Base-by-base conservation (phyloP, 2,329 filamentous ascomycete species). In the Trichoderma hamatum region DNA sequence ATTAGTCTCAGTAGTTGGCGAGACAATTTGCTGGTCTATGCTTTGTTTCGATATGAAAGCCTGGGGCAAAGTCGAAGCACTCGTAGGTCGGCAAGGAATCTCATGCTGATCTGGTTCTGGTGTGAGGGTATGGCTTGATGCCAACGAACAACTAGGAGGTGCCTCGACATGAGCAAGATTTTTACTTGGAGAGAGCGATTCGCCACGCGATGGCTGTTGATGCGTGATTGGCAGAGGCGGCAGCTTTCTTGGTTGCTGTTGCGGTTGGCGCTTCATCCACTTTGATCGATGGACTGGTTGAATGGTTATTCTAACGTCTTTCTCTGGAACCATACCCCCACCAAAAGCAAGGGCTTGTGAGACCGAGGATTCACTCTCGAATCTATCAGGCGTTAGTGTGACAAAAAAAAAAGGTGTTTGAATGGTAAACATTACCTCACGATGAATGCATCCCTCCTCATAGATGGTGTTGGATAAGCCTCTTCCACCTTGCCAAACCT, bases 401-500 rank as follows among this genome's bases (percentile, higher is more conserved):
- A 49, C n/a, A 5, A 13, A 49, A 21, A 5, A 13, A 55, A 43
- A 3, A 14, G 43, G 32, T 13, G 3, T 2, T 24, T n/a, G 11
- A 11, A 51, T 26, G n/a, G 13, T 13, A 3, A 60, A 26, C 3
- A 73, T 69, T 73, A 79, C 78, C 77, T 74, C 54, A 75, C 76
- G 5, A 80, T 68, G 32, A 79, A 77, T 1, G 68, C 68, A 36
- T 69, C 52, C 30, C 69, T 69, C 14, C 54, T 64, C 16, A 59
- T 52, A 32, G 61, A 58, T 7, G 21, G 5, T 9, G 67, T 30
- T 2, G 69, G 70, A 26, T 70, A 73, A 13, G 78, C 75, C 0
- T 74, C 76, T 5, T 80, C 78, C 5, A 80, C 76, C 1, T 63
- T 39, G 2, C 79, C 79, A 60, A 77, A 80, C 5, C 73, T 69